Conservation (phyloP, 2,329 filamentous ascomycete species). For the Celoporthe dispersa region DNA sequence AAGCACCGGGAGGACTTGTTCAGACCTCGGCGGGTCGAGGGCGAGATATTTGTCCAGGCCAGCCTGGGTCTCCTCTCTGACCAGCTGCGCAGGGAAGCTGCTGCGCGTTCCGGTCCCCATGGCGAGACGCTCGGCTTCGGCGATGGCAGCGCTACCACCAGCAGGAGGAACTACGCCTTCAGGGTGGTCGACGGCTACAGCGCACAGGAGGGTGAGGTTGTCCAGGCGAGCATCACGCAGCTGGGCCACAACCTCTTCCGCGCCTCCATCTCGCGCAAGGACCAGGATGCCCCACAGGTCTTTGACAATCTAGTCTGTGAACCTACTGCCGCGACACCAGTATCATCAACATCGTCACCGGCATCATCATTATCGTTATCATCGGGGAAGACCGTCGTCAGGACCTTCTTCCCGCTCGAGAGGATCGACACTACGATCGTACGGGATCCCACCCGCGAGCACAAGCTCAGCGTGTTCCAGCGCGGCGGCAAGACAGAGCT, state of each 20-base stretch:
- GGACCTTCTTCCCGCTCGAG: constrained; percentile 80
- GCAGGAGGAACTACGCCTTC: constrained; percentile 55
- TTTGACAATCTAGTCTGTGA: constrained; percentile 53
- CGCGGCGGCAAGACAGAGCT: constrained; percentile 64
- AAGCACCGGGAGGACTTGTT: constrained; percentile 86
- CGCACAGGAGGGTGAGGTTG: constrained; percentile 67
- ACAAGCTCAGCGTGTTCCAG: constrained; percentile 79
- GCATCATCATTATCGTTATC: background rate
- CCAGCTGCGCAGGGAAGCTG: constrained; percentile 42
- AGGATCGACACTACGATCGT: constrained; percentile 82
- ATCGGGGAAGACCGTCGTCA: constrained; percentile 49
- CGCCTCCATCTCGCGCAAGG: constrained; percentile 50
- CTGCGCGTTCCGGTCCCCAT: constrained; percentile 43
- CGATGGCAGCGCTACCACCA: constrained; percentile 42
- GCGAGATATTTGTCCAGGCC: constrained; percentile 84
- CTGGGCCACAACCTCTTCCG: constrained; percentile 52
- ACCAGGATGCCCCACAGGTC: constrained; percentile 42
- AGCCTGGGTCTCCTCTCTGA: constrained; percentile 73
- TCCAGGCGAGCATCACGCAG: constrained; percentile 56
- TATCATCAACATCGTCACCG: constrained; percentile 27
- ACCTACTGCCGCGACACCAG: constrained; percentile 36
- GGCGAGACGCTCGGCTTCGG: constrained; percentile 61
- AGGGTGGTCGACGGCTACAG: constrained; percentile 64
- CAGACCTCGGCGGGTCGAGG: constrained; percentile 58
- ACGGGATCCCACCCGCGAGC: constrained; percentile 50